phyloP scores from a whole-genome alignment of 192 early-diverging fungal species.

The Podila minutissima region DNA sequence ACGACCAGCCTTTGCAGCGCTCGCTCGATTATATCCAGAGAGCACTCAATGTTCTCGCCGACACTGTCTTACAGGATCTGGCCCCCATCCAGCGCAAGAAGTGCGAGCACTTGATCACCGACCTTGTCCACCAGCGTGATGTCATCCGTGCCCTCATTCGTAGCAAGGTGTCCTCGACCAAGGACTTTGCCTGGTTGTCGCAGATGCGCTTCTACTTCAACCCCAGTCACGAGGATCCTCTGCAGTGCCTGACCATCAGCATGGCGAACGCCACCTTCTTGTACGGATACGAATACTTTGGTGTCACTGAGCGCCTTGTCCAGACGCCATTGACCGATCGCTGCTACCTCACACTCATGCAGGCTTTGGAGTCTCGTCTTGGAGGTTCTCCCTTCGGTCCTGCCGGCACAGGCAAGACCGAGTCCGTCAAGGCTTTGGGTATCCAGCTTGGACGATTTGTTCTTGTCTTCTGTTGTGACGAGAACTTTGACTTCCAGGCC shows the following conservation, averaged over 20 bases:
- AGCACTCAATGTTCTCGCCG: constrained; percentile 88
- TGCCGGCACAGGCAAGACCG: constrained; percentile 99
- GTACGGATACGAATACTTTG: constrained; percentile 99
- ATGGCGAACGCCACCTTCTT: constrained; percentile 96
- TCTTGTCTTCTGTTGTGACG: constrained; percentile 99
- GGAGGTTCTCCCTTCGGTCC: constrained; percentile 99
- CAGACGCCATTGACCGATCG: constrained; percentile 99
- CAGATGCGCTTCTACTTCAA: constrained; percentile 93
- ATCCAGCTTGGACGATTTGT: constrained; percentile 95
- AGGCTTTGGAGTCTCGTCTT: constrained; percentile 91
- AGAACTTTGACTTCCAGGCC: constrained; percentile 99
- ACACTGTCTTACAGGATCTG: constrained; percentile 92
- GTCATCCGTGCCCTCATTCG: constrained; percentile 77
- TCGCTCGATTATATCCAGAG: constrained; percentile 71
- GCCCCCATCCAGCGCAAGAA: constrained; percentile 86
- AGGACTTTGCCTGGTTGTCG: constrained; percentile 96
- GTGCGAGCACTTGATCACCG: constrained; percentile 98
- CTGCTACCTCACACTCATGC: constrained; percentile 98
- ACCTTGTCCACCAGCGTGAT: constrained; percentile 98
- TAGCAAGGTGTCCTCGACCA: constrained; percentile 57
- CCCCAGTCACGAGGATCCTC: constrained; percentile 66
- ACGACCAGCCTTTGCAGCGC: constrained; percentile 61
- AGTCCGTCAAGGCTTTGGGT: constrained; percentile 98
- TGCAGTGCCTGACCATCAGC: constrained; percentile 76
- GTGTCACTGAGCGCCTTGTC: constrained; percentile 95